Evolutionary conservation across 176 grass and related monocot genomes (phyloP), one percentile per base, ranked within the genome.

Genomic region (Aegilops longissima): DNA sequence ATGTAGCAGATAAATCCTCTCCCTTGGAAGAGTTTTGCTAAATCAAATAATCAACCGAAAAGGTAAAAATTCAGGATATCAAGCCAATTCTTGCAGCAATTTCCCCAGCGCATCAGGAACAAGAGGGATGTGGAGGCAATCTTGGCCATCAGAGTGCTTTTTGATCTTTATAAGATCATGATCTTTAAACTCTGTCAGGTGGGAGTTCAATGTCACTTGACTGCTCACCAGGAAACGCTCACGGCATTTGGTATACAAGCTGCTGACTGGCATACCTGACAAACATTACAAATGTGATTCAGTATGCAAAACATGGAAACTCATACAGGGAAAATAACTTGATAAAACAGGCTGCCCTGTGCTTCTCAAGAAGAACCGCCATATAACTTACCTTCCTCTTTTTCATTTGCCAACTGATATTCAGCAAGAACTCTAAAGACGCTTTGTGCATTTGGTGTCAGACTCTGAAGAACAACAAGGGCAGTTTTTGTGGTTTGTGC

Each of bases 181-280:
- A 75, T 96, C 96, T 92, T 98, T 96, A 88, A 98, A 98, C 52
- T 98, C 96, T 1, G 93, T 98, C 76, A 98, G 83, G 83, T 96
- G 93, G 23, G 93, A 92, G 71, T 96, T 98, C 81, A 98, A 21
- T 36, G 96, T 98, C 45, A 98, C 88, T 86, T 96, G 96, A 87
- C 90, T 96, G 92, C 93, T 98, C 23, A 98, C 93, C 34, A 94
- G 88, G 89, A 96, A 98, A 34, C 85, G 91, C 66, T 94, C 96
- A 8, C 93, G 93, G 17, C 96, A 98, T 78, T 95, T 98, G 13
- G 93, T 98, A 83, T 96, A 98, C 66, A 98, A 79, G 67, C 90
- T 86, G 49, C 79, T 94, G 63, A 94, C 76, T 30, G 89, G 90
- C 93, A 98, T 96, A 86, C 93, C 96, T 98, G 76, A 82, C 67